Conservation (phyloP, 805 yeast species). For the Kregervanrija delftensis region DNA sequence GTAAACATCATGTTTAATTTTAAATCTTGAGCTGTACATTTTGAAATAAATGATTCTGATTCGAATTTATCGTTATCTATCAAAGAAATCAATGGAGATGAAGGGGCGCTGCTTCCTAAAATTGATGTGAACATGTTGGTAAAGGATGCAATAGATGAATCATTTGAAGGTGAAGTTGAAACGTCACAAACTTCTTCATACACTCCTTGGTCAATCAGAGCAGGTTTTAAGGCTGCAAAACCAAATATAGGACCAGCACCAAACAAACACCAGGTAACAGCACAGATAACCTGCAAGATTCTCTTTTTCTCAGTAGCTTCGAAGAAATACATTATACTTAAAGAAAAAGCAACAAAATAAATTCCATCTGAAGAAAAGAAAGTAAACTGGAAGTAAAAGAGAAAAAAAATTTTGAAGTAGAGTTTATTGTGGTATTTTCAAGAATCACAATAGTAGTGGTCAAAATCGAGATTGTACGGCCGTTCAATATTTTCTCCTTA, state of each 20-base stretch:
- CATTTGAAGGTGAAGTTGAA: constrained; percentile 5
- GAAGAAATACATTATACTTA: constrained; percentile 24
- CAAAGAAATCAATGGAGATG: neutral
- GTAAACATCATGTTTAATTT: constrained; percentile 54
- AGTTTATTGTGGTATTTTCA: too few relatives aligned
- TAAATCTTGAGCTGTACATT: constrained; percentile 47
- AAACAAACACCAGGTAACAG: constrained; percentile 47
- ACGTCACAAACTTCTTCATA: constrained; percentile 35
- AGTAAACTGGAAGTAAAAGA: constrained; percentile 1
- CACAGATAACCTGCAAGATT: constrained; percentile 39
- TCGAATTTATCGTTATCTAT: constrained; percentile 6
- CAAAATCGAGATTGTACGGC: too few relatives aligned
- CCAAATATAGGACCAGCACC: constrained; percentile 57
- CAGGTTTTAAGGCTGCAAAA: constrained; percentile 53
- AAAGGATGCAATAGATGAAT: neutral
- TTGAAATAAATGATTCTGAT: constrained; percentile 28
- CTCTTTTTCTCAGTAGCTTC: constrained; percentile 25
- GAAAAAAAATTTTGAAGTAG: neutral
- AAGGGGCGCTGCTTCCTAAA: neutral
- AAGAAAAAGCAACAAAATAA: neutral
- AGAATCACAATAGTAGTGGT: too few relatives aligned
- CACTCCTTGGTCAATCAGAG: constrained; percentile 40
- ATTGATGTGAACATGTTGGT: neutral
- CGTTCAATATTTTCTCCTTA: too few relatives aligned
- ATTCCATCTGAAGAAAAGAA: neutral